Evolutionary conservation across 148 eudicot genomes (phyloP), one percentile per base, ranked within the genome.

Genomic region (Chenopodium formosanum): DNA sequence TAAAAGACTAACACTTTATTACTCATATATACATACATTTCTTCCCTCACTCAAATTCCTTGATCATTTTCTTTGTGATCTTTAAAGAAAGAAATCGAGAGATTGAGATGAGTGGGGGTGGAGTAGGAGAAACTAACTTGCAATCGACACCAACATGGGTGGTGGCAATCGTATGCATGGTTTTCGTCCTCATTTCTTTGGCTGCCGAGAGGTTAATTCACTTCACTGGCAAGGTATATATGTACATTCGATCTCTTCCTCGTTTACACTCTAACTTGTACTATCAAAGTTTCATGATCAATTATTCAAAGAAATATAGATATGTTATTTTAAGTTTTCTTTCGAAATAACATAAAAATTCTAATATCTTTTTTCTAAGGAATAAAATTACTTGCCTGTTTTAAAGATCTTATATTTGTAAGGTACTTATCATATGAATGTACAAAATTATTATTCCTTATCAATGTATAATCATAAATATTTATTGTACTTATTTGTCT

Each of bases 131-230:
- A 77, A 44, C 78, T 16, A 86, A 80, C 6, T 81, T 91, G 60
- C 86, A 91, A 76, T 88, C 83, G 23, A 91, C 94, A 31, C 94
- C 94, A 32, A 88, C 92, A 46, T 91, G 94, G 94, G 84, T 89
- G 79, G 91, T 91, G 25, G 90, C 94, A 9, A 69, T 82, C 2
- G 85, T 91, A 25, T 89, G 94, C 70, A 78, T 87, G 2, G 83
- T 88, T 8, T 88, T 91, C 44, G 92, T 91, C n/a, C 82, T 86
- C 79, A 83, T 91, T 74, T 91, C 94, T 68, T 84, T 91, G 52
- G 68, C 40, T 3, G 86, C 78, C 10, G 94, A 91, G 76, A 84
- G 94, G 52, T 20, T 84, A 29, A 87, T 91, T 76, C 94, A 91
- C 74, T 89, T 31, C 76, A 75, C 82, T 34, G 92, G 94, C 87